Evolutionary conservation across 176 grass and related monocot species (phyloP), one percentile per base, ranked within the genome.

Genomic region (Pontederia paniculata): DNA sequence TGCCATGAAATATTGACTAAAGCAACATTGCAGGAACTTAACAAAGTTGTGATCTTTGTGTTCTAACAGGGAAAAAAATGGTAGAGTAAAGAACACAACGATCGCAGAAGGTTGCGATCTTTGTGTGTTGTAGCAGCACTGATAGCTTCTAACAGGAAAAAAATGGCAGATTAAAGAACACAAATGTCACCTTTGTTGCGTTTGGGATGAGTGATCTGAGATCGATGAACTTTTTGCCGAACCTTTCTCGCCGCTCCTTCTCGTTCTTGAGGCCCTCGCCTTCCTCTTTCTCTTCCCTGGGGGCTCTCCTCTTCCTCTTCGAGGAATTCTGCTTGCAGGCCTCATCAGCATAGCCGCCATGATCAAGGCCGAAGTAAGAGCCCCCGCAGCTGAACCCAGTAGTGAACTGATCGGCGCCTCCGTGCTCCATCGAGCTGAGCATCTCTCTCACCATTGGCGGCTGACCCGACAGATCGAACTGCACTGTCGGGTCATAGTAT

Each of bases 131-230:
- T 31, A 31, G 25, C 5, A 31, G 5, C 25, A 31, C 25, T 1
- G 5, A n/a, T n/a, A 31, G 5, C 5, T 31, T 31, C 25, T 31
- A 31, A 31, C 25, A 31, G 25, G 25, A 31, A 31, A 31, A 31
- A 48, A 54, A 12, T 5, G 22, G 9, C 17, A 37, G 25, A 31
- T 1, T 31, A 5, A 31, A 31, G 25, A 31, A 31, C 25, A 31
- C 25, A 2, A 5, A 31, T 31, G 5, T 31, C 25, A 89, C 86
- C 71, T 89, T 89, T 5, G 81, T 89, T 17, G 77, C 70, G 71
- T 84, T 84, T 69, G 86, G 86, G 44, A 89, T 81, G 62, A 89
- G 77, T 10, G 71, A 76, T 75, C 81, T 81, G 37, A 89, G 81
- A 16, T 72, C 77, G 8, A 56, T 71, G 58, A 57, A 89, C 74